Percentiles rank a stretch among this genome's conserved stretches.
phyloP scores from a whole-genome alignment of 2,329 filamentous ascomycete genomes.

The Magnaporthales sp. region DNA sequence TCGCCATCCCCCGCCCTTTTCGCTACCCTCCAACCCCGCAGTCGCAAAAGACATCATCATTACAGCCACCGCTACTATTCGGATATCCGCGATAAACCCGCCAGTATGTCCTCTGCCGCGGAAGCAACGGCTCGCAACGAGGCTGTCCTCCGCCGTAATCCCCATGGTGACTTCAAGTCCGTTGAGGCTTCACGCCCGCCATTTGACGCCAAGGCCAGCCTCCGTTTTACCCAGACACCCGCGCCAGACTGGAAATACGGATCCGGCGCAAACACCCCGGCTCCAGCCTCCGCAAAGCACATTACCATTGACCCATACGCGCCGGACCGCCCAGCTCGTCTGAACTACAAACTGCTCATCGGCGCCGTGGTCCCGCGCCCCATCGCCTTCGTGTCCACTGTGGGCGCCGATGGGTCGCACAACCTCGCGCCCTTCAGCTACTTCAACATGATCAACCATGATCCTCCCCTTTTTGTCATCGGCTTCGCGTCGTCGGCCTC shows the following conservation, averaged over 20 bases:
- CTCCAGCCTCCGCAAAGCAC: slow-evolving; percentile 34
- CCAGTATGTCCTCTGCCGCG: slow-evolving; percentile 3
- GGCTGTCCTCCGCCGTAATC: slow-evolving; percentile 46
- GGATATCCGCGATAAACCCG: not conserved
- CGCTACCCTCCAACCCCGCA: not conserved
- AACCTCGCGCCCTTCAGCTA: slow-evolving; percentile 89
- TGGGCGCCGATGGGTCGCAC: slow-evolving; percentile 48
- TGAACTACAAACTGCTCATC: slow-evolving; percentile 92
- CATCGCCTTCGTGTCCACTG: slow-evolving; percentile 56
- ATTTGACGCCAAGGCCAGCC: slow-evolving; percentile 39
- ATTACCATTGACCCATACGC: slow-evolving; percentile 75
- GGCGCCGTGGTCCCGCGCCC: slow-evolving; percentile 75
- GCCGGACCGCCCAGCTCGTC: slow-evolving; percentile 53
- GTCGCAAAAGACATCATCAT: not conserved
- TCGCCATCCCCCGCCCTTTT: not conserved
- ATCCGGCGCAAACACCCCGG: slow-evolving; percentile 47
- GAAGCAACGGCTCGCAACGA: slow-evolving; percentile 8
- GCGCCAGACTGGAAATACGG: slow-evolving; percentile 58
- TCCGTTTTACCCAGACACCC: slow-evolving; percentile 54
- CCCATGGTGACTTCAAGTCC: slow-evolving; percentile 66
- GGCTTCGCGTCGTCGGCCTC: slow-evolving; percentile 34
- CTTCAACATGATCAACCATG: slow-evolving; percentile 74
- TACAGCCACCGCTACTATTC: not conserved
- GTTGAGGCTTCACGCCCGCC: slow-evolving; percentile 58
- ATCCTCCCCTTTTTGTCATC: slow-evolving; percentile 74